Evolutionary conservation across 306 rosid species (phyloP), one percentile per base, ranked within the genome.

Genomic region (Begonia loranthoides): DNA sequence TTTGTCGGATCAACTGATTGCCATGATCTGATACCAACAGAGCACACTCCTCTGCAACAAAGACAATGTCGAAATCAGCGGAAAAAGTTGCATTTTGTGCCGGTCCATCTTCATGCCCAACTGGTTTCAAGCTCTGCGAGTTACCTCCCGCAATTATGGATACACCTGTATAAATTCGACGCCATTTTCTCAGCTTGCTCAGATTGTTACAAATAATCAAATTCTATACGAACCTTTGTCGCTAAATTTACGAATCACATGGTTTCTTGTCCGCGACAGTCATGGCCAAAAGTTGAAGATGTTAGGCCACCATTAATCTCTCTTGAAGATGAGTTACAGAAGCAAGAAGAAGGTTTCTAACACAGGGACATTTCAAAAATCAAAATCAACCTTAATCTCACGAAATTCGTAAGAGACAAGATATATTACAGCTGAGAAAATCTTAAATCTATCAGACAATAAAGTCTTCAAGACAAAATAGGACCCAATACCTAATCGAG

Each of bases 61-160:
- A 85, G 61, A 67, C 47, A 28, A 85, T 47, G 76, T 81, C 87
- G 59, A 76, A 73, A 56, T 74, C 71, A 3, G 17, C 0, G 8
- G 92, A 78, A 64, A 85, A 79, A 7, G 87, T 54, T 16, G 79
- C 82, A 57, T 76, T 81, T 50, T 65, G 84, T 9, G 79, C 87
- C 15, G 84, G 84, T 33, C 84, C 87, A 67, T 81, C 84, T 52
- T 49, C 55, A 15, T 4, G 49, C 45, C 72, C 79, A 12, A 48
- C 10, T 12, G 58, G 22, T 70, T 67, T 61, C 17, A 10, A 34
- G 59, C 19, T 15, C 61, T 10, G 62, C 13, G 78, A 51, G 52
- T 51, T 58, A 53, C 73, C 79, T 46, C 93, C 93, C 43, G 87
- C 93, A 76, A 83, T 74, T 33, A 87, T 83, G 41, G 73, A 78